phyloP scores from a whole-genome alignment of 2,329 filamentous ascomycete genomes.

The Aspergillus sp. region DNA sequence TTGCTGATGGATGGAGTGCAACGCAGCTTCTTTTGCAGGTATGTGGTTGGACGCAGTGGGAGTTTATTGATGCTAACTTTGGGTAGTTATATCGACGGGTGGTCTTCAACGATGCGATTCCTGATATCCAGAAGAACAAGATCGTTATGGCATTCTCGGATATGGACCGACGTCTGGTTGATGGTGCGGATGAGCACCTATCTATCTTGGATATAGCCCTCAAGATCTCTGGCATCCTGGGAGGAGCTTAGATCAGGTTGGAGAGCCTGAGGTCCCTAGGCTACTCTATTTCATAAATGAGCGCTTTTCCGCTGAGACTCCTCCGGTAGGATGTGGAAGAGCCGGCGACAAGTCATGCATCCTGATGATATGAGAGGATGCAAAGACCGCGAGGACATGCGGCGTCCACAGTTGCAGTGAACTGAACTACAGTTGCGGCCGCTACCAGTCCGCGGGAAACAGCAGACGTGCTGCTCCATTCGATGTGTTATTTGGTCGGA shows the following conservation, averaged over 20 bases:
- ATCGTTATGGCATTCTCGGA: slow-evolving; percentile 91
- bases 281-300: background rate
- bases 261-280: background rate
- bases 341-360: background rate
- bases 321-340: background rate
- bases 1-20: slow-evolving; percentile 96
- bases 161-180: slow-evolving; percentile 88
- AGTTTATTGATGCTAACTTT: slow-evolving; percentile 12
- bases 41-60: slow-evolving; percentile 28
- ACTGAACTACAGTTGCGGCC: background rate
- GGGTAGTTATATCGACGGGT: slow-evolving; percentile 67
- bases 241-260: slow-evolving; percentile 22
- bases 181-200: slow-evolving; percentile 93
- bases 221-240: slow-evolving; percentile 74
- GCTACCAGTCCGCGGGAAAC: background rate
- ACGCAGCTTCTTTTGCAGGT: slow-evolving; percentile 82
- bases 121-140: slow-evolving; percentile 83
- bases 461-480: background rate
- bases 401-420: background rate
- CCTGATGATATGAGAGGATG: background rate
- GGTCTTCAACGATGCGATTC: slow-evolving; percentile 80
- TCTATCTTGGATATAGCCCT: slow-evolving; percentile 83
- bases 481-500: background rate
- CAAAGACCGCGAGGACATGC: background rate
- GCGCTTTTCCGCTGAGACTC: background rate